Percentiles rank a stretch among this genome's conserved stretches.
Conservation (phyloP, 139 green algal genomes). For the Closterium sp. region DNA sequence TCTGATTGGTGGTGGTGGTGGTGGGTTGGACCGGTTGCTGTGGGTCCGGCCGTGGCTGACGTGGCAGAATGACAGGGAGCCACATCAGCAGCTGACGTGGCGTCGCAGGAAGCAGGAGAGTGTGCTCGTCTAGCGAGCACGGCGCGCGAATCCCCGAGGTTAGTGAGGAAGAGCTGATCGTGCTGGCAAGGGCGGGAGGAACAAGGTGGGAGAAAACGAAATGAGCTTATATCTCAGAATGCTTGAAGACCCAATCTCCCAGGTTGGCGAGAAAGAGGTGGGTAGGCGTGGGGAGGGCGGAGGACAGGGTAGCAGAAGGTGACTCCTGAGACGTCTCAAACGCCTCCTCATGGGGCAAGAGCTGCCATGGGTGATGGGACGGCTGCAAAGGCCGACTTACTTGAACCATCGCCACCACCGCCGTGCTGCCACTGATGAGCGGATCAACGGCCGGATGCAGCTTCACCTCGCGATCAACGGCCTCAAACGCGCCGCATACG, state of each 20-base stretch:
- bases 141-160: neutral
- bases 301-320: too few relatives aligned
- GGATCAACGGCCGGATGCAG: neutral
- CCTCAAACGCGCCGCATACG: neutral
- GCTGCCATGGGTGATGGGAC: too few relatives aligned
- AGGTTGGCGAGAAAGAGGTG: too few relatives aligned
- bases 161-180: neutral
- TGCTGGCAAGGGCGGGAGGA: neutral
- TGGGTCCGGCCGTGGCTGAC: neutral
- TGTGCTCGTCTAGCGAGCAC: neutral
- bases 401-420: neutral
- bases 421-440: neutral
- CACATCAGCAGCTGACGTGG: neutral
- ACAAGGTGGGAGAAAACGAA: too few relatives aligned
- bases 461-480: neutral
- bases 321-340: too few relatives aligned
- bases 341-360: too few relatives aligned
- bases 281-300: neutral
- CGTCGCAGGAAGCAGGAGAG: neutral
- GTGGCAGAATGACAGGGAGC: neutral
- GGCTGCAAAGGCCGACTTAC: neutral
- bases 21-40: neutral
- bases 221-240: too few relatives aligned
- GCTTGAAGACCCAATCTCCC: too few relatives aligned
- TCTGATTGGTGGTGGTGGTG: neutral